Evolutionary conservation across 768 basidiomycete species (phyloP).

Genomic region (Hypholoma sublateritium): DNA sequence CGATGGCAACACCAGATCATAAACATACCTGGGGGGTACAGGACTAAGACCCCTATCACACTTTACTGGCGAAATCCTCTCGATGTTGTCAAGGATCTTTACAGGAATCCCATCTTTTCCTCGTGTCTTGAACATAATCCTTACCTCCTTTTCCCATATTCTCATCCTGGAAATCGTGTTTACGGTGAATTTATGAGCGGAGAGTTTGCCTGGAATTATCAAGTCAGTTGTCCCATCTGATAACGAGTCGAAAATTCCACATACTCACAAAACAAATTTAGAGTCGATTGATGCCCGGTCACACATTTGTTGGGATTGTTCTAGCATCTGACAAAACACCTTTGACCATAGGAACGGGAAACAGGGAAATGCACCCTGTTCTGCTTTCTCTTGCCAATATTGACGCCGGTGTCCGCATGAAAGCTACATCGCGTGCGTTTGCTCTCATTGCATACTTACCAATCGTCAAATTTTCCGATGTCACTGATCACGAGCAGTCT

Average conservation of each 20-base stretch:
- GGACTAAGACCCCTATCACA: neutral
- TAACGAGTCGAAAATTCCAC: neutral
- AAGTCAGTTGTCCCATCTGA: neutral
- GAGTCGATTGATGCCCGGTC: neutral
- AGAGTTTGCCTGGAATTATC: slow-evolving; percentile 1
- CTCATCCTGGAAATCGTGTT: neutral
- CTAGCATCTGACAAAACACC: neutral
- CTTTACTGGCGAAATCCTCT: neutral
- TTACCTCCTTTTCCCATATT: neutral
- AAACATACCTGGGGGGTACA: neutral
- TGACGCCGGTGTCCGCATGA: slow-evolving; percentile 1
- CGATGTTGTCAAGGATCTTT: neutral
- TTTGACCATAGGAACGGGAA: neutral
- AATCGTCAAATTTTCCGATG: neutral
- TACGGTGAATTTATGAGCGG: neutral
- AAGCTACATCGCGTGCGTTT: neutral
- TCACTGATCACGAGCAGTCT: neutral
- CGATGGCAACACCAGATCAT: neutral
- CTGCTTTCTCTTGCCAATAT: slow-evolving; percentile 2
- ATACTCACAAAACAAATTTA: neutral
- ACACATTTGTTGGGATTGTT: neutral
- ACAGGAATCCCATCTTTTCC: neutral
- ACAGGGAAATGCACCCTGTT: neutral
- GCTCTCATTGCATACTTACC: neutral
- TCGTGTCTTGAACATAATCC: neutral